A percentile compares a stretch with the other conserved stretches of the same genome.
Conservation (phyloP, 2,329 filamentous ascomycete species). For the Penicillium sp. region DNA sequence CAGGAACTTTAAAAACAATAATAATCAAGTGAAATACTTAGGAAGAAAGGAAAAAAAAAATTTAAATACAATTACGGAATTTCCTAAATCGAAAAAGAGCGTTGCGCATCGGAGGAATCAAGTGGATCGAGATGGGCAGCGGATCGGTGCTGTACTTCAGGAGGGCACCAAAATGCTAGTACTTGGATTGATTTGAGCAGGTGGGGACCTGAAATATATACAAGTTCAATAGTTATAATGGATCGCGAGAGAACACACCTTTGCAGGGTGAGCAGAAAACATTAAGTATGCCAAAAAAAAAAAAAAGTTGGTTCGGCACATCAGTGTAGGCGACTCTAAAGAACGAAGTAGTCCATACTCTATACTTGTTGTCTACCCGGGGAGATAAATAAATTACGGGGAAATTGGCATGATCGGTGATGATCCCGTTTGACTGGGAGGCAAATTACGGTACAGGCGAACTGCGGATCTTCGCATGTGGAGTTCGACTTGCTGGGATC, state of each 20-base stretch:
- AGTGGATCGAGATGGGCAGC: constrained; percentile 25
- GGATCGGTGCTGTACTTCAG: constrained; percentile 11
- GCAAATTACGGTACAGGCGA: constrained; percentile 28
- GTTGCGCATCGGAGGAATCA: constrained; percentile 24
- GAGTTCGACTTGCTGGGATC: constrained; percentile 16
- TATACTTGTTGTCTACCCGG: neutral
- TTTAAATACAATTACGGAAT: neutral
- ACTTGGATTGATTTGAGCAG: constrained; percentile 6
- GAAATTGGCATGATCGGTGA: constrained; percentile 23
- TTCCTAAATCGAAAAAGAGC: constrained; percentile 6
- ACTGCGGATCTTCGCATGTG: constrained; percentile 29
- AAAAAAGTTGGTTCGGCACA: too few species aligned
- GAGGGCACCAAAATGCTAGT: neutral
- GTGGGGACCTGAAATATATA: constrained; percentile 2
- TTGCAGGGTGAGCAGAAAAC: neutral
- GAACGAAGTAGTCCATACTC: neutral
- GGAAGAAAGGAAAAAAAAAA: neutral
- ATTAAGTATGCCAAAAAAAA: neutral
- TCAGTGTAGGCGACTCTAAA: neutral
- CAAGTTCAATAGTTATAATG: neutral
- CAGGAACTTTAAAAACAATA: constrained; percentile 17
- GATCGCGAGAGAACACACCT: neutral
- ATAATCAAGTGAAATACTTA: neutral
- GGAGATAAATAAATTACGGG: constrained; percentile 9
- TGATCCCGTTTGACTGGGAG: constrained; percentile 22